These are phyloP conservation scores for Colletotrichum navitas DNA, from an alignment of 2,329 filamentous ascomycete genomes.

Conservation along the genomic window DNA sequence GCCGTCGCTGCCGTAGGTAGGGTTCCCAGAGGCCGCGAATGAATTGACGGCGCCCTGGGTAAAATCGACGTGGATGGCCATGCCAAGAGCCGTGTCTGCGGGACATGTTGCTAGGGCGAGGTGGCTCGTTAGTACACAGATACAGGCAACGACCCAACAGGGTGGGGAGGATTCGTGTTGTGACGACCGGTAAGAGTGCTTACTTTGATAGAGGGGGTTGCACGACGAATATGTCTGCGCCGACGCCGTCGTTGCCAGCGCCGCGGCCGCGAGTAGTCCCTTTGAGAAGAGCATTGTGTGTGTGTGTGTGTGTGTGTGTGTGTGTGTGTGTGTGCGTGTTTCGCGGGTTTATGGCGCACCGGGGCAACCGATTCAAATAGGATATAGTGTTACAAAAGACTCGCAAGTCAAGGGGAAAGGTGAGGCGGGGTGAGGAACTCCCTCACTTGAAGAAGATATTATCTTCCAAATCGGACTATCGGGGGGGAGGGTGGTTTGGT, in stretches of 20 bases:
- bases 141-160: neutral
- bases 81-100: constrained; percentile 83
- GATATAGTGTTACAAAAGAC: neutral
- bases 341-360: no score
- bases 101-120: constrained; percentile 70
- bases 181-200: constrained; percentile 18
- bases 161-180: constrained; percentile 4
- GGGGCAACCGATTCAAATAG: neutral
- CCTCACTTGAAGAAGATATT: constrained; percentile 29
- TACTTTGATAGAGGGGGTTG: constrained; percentile 54
- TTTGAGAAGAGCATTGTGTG: constrained; percentile 36
- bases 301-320: no score
- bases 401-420: neutral
- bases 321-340: neutral
- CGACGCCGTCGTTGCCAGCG: constrained; percentile 46
- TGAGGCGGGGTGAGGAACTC: neutral
- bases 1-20: constrained; percentile 82
- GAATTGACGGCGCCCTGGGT: constrained; percentile 81
- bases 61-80: constrained; percentile 88
- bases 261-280: constrained; percentile 42
- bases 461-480: constrained; percentile 13
- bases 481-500: neutral
- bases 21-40: constrained; percentile 77
- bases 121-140: neutral
- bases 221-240: constrained; percentile 58